Evolutionary conservation across 2,329 filamentous ascomycete species (phyloP), one percentile per base, ranked within the genome.

Genomic region (Fusarium vanettenii): DNA sequence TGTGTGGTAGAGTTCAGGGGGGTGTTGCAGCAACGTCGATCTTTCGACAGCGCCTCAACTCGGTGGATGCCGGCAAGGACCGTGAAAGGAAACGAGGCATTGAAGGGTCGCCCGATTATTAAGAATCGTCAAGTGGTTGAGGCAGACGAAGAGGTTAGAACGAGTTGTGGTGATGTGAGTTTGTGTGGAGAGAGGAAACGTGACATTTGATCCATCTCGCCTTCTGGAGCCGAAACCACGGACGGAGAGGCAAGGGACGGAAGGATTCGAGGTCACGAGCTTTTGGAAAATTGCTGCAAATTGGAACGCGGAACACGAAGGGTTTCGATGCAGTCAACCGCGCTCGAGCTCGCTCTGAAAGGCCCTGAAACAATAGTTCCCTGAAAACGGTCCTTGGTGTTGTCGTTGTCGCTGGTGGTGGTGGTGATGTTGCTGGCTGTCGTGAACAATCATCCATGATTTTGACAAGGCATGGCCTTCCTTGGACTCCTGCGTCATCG

Each of bases 401-500:
- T 57, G 33, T 39, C 31, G 57, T 48, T 67, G 60, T 64, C 61
- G 25, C 45, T 66, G 69, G 33, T 65, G 64, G 67, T 59, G 63
- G 41, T 65, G 64, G 39, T 73, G 72, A 73, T 50, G 45, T 55
- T 66, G 65, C 63, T 73, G 67, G 64, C 62, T 66, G 57, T 43
- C 20, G 67, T 62, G 67, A 35, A 62, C 55, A 68, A 60, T 39
- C 45, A 64, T 60, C 69, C 66, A 66, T 65, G 66, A 63, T 50
- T 50, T 74, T 55, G 73, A 74, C 65, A 60, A 64, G 76, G 68
- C 65, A 67, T 57, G 66, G 57, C 16, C 45, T 50, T 50, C 61
- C 57, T 69, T 60, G 61, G 31, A 43, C 72, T 64, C 70, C 71
- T 79, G 77, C 77, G 77, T 79, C 77, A 79, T 79, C 77, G 61